Base-by-base conservation (phyloP, 805 yeast species). In the Tetrapisispora taiwanensis region DNA sequence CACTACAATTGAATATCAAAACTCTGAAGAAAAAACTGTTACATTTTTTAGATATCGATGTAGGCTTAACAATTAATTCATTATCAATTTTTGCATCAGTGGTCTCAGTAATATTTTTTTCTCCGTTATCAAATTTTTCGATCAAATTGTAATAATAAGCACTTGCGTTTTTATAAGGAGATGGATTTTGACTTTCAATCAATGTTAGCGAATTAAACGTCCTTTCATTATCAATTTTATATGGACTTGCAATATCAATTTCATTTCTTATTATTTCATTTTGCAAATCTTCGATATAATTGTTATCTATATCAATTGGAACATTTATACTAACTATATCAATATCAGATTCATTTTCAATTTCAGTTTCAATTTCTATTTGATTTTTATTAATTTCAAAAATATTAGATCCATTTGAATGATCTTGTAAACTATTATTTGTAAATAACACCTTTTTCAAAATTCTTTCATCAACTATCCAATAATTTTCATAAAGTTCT, bases 401-500 rank as follows among this genome's bases (percentile, higher is more conserved):
- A 22, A 12, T 14, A 12, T 34, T 20, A 10, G 10, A 17, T 13
- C 19, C 12, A 8, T 4, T 18, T 6, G 13, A 6, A 12, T 33
- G 5, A 18, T n/a, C 14, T 9, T 36, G 6, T 7, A 7, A 13
- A 24, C 9, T 24, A 9, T 19, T 7, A 7, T 24, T 18, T 24
- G 18, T 13, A 31, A 28, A 31, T 18, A 30, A 24, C 17, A 27
- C 13, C 24, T 39, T n/a, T 38, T 9, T 14, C 5, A 31, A 17
- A 10, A 13, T 17, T 15, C 58, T 30, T 15, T 18, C 26, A 37
- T 45, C 51, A 2, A 54, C 28, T 17, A 50, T 48, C 75, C 75
- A 71, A 0, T 72, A 69, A 17, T 28, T 37, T 1, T 48, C 49
- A 4, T 39, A 37, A 26, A 69, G 45, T 8, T 49, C 38, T 8